Evolutionary conservation across 768 basidiomycete species (phyloP).

Genomic region (Sporobolomyces phaffii): DNA sequence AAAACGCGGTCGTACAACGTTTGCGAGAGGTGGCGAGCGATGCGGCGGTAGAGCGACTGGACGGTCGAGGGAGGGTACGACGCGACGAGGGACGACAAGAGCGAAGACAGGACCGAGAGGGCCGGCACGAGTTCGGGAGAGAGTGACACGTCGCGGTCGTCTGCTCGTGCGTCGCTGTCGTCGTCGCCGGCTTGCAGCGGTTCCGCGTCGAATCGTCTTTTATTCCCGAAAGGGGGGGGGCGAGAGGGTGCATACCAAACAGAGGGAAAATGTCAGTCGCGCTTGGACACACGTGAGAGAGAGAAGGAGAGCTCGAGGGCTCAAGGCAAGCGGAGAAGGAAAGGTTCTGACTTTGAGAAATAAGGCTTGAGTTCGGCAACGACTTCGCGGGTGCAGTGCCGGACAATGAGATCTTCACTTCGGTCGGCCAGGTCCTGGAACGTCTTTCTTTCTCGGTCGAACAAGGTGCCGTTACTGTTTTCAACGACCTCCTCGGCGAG

Average conservation of each 20-base stretch:
- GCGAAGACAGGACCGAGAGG: slow-evolving; percentile 71
- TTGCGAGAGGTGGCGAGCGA: slow-evolving; percentile 63
- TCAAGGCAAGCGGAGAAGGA: too few species aligned
- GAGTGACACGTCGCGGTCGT: slow-evolving; percentile 49
- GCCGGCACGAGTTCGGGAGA: slow-evolving; percentile 68
- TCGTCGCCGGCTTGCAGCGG: slow-evolving; percentile 11
- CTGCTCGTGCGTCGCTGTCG: slow-evolving; percentile 46
- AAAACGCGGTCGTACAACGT: slow-evolving; percentile 79
- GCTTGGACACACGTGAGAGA: slow-evolving; percentile 15
- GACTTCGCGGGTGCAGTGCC: slow-evolving; percentile 74
- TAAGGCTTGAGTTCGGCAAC: slow-evolving; percentile 68
- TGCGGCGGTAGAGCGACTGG: slow-evolving; percentile 66
- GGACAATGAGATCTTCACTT: slow-evolving; percentile 82
- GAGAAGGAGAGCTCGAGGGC: slow-evolving; percentile 11
- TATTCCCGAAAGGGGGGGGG: background rate
- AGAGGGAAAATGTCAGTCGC: slow-evolving; percentile 42
- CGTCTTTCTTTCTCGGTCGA: slow-evolving; percentile 64
- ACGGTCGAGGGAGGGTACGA: slow-evolving; percentile 59
- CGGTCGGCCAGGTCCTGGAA: slow-evolving; percentile 60
- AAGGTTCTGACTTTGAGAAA: slow-evolving; percentile 55
- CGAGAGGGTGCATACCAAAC: too few species aligned
- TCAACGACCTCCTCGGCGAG: slow-evolving; percentile 24
- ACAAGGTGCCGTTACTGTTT: slow-evolving; percentile 50
- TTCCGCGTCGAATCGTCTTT: slow-evolving; percentile 24
- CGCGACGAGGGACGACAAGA: slow-evolving; percentile 62